Base-by-base conservation (phyloP, 305 asterid species). In the Fraxinus sp. region DNA sequence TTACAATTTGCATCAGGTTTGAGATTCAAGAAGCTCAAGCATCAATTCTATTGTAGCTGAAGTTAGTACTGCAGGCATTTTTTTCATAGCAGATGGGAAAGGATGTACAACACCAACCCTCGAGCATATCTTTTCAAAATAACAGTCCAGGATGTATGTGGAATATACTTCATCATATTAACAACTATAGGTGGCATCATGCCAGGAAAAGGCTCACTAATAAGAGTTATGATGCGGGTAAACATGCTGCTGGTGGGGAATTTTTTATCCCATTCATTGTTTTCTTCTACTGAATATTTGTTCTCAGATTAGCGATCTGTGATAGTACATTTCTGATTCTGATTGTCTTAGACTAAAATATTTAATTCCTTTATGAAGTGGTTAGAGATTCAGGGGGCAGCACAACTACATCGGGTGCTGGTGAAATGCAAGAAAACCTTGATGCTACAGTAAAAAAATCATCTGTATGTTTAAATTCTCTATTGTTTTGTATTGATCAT, bases 81-180 rank as follows among this genome's bases (percentile, higher is more conserved):
- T 43, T 74, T 79, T 39, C 11, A 30, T 76, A 57, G 16, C 30
- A 83, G 55, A 90, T 90, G 93, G 91, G 90, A 7, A 91, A 85
- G 90, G 80, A 72, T 59, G 81, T 87, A 55, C 74, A 83, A 49
- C 87, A 78, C 11, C 84, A 87, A 75, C 91, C 85, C 28, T 8
- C 90, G 1, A 2, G 41, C 77, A 49, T 89, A 32, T 79, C 91
- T 5, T 39, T 89, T 75, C 86, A 85, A 81, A 81, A 84, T 32
- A 89, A 85, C 37, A 83, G 83, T 75, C 91, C 88, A 18, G 92
- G 97, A 64, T 92, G 94, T 62, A 92, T 88, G 86, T 78, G 89
- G 87, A 94, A 94, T 1, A 66, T 92, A 11, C 82, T 95, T 73
- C 92, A 92, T 82, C 94, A 86, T 86, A 78, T 95, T 55, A 91